Evolutionary conservation across 306 rosid species (phyloP).

Genomic region (Corylus heterophylla): DNA sequence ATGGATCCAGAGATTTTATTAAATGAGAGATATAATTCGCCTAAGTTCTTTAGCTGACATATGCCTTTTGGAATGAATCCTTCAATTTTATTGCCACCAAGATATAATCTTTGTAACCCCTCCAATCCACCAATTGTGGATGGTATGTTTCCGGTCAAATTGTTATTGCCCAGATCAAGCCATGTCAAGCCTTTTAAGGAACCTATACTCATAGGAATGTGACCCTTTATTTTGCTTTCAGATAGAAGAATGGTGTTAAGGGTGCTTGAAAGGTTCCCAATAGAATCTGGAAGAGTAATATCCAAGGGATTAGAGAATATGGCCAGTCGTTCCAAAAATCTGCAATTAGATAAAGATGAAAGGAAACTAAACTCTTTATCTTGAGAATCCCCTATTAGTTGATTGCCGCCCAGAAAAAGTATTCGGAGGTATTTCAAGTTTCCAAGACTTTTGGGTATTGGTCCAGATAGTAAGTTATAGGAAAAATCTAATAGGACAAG

Average conservation of each 20-base stretch:
- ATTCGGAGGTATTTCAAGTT: no score
- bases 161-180: neutral
- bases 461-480: no score
- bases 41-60: neutral
- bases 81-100: neutral
- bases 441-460: no score
- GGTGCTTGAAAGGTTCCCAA: neutral
- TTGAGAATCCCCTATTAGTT: no score
- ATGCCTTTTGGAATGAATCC: neutral
- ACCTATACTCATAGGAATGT: neutral
- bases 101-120: neutral
- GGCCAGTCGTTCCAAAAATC: no score
- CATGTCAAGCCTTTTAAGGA: neutral
- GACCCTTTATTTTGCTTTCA: neutral
- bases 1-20: neutral
- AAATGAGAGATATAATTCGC: neutral
- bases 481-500: no score
- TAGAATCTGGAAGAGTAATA: neutral
- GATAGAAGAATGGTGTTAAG: neutral
- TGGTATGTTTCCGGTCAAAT: neutral
- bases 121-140: neutral
- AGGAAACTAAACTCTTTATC: no score
- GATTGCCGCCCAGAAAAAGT: no score
- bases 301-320: neutral
- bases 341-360: no score